Base-by-base conservation (phyloP, 176 grass and related monocot species). In the Microstegium vimineum region DNA sequence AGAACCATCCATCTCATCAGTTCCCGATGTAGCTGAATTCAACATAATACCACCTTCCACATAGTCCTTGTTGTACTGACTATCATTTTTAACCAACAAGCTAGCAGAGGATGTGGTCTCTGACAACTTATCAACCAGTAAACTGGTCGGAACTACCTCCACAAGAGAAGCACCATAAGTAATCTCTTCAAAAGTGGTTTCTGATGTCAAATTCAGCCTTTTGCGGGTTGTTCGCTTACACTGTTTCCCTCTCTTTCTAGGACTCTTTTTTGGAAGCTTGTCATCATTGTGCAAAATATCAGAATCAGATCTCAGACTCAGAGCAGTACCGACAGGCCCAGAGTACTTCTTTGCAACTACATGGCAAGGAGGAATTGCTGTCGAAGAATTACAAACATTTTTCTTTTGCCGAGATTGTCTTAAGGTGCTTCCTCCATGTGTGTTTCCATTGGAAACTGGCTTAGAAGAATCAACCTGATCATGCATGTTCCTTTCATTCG, bases 401-500 rank as follows among this genome's bases (percentile, higher is more conserved):
- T 76, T 85, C 82, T 34, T 76, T 33, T 81, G 45, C 5, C 0
- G 36, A 47, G 25, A 65, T 30, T 84, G 71, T 15, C 27, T 79
- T 70, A 71, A 81, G 64, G 82, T 63, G 49, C 31, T 81, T 71
- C 51, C 52, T 81, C 41, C 54, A 25, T 22, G 17, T 72, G 76
- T 59, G 7, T 62, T 73, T 73, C 84, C 76, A 81, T 16, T 70
- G 52, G 33, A 75, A 85, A 71, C 52, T 71, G 51, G 64, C 51
- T 71, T 71, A 71, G 43, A 69, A 85, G 56, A 64, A 81, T 81
- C 73, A 25, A 74, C 54, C 34, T 70, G 87, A 81, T 81, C 82
- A 31, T 85, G 87, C 87, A 89, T 85, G 41, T 76, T 89, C 71
- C 69, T 81, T 85, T 89, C 87, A 89, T 85, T 85, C 65, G 10